Conservation (phyloP, 768 basidiomycete genomes). For the Cyclocybe cylindracea region DNA sequence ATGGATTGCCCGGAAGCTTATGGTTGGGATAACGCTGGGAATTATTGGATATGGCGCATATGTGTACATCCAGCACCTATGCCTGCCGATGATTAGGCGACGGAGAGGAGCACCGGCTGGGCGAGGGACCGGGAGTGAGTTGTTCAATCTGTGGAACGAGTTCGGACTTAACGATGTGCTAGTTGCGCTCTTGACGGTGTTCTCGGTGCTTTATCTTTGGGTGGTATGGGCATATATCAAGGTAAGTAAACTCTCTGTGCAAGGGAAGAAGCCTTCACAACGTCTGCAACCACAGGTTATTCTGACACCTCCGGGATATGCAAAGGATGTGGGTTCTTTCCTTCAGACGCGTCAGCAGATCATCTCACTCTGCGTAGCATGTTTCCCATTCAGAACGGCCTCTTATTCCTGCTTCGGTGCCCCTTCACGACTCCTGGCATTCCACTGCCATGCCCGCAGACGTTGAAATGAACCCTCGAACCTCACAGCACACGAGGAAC, state of each 20-base stretch:
- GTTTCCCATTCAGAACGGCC: slow-evolving; percentile 18
- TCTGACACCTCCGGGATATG: slow-evolving; percentile 68
- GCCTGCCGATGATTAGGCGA: slow-evolving; percentile 66
- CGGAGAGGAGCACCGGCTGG: slow-evolving; percentile 44
- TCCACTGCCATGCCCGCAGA: slow-evolving; percentile 11
- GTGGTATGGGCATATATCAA: slow-evolving; percentile 78
- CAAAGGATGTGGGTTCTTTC: slow-evolving; percentile 54
- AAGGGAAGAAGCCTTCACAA: neutral
- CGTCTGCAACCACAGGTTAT: slow-evolving; percentile 47
- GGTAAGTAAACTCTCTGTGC: slow-evolving; percentile 41
- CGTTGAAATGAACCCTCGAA: slow-evolving; percentile 9
- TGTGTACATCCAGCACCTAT: slow-evolving; percentile 76
- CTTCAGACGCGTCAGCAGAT: neutral
- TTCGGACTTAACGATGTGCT: slow-evolving; percentile 7
- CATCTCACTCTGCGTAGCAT: slow-evolving; percentile 6
- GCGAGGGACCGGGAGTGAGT: slow-evolving; percentile 68
- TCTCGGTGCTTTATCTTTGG: slow-evolving; percentile 64
- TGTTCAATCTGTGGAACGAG: neutral
- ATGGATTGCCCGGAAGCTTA: slow-evolving; percentile 73
- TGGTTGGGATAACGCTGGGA: slow-evolving; percentile 57
- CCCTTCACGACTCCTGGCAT: slow-evolving; percentile 17
- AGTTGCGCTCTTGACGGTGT: slow-evolving; percentile 73
- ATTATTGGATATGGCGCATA: slow-evolving; percentile 72
- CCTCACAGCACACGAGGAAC: slow-evolving; percentile 9
- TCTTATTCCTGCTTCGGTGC: slow-evolving; percentile 11